Evolutionary conservation across 2,329 filamentous ascomycete species (phyloP), one percentile per base, ranked within the genome.

Genomic region (Cladophialophora immunda): DNA sequence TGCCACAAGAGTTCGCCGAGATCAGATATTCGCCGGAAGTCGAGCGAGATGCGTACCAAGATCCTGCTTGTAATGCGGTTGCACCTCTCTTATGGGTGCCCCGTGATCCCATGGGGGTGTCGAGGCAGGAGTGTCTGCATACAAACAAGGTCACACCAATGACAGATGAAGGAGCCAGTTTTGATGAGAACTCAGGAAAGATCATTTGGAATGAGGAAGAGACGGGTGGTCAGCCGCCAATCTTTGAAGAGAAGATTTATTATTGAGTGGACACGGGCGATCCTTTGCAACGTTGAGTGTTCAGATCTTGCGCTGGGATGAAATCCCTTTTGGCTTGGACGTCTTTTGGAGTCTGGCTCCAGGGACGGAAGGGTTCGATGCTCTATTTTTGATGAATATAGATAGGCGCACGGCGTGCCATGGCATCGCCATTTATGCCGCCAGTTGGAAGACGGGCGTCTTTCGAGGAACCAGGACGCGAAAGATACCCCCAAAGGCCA

Each of bases 81-180:
- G 79, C 86, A 1, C 91, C 92, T 1, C 80, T 92, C 32, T 82
- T 97, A n/a, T 97, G 93, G 93, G 91, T 97, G 62, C 92, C 93
- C 0, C 84, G 87, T 65, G 93, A 97, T 74, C 80, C 85, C 1
- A 86, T 89, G 27, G 91, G 92, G 9, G 86, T 97, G 50, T 92
- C 89, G 62, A 84, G 84, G 73, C 91, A 96, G 76, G 93, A 97
- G 78, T 84, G 95, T 61, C 83, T 83, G 13, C 91, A 95, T 73
- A 91, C 91, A 0, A 83, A 83, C 71, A 87, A 86, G 73, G 85
- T 92, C 34, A 91, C 93, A 32, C 87, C 89, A 1, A 94, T 96
- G 70, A 94, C 91, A 0, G 93, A 97, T 72, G 90, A 92, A 71
- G 90, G 89, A 19, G 90, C 90, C 53, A 85, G 81, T 58, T 79